A percentile compares a stretch with the other conserved stretches of the same genome.
Evolutionary conservation across 2,329 filamentous ascomycete genomes (phyloP).

Genomic region (Clarireedia paspali): DNA sequence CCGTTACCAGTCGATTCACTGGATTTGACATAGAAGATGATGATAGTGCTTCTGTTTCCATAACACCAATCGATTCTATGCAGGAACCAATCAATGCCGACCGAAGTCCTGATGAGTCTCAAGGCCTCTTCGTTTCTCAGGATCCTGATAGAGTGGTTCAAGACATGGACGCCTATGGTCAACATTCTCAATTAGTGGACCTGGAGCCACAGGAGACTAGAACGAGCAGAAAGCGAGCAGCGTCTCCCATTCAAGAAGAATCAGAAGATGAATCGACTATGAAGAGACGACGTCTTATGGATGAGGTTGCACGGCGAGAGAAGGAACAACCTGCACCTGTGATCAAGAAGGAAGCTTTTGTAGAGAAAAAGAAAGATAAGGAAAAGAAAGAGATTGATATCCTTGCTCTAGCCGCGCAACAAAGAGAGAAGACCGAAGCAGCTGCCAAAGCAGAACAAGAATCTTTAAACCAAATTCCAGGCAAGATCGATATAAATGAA

Average conservation of each 20-base stretch:
- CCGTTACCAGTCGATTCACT: slow-evolving; percentile 55
- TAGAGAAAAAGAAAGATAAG: slow-evolving; percentile 18
- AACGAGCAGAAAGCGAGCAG: slow-evolving; percentile 35
- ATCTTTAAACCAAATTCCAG: slow-evolving; percentile 47
- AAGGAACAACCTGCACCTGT: slow-evolving; percentile 23
- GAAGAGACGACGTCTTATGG: slow-evolving; percentile 67
- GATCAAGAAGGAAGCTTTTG: slow-evolving; percentile 12
- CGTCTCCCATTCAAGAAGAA: slow-evolving; percentile 32
- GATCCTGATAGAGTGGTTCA: slow-evolving; percentile 23
- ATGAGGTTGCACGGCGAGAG: slow-evolving; percentile 41
- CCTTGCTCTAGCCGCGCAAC: slow-evolving; percentile 54
- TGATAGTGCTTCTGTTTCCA: slow-evolving; percentile 6
- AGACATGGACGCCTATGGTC: slow-evolving; percentile 13
- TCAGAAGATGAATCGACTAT: slow-evolving; percentile 58
- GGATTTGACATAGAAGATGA: slow-evolving; percentile 62
- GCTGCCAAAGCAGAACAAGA: slow-evolving; percentile 46
- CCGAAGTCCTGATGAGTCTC: slow-evolving; percentile 21
- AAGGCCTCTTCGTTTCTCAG: slow-evolving; percentile 52
- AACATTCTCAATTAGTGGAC: slow-evolving; percentile 13
- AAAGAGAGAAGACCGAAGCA: slow-evolving; percentile 57
- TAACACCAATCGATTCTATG: slow-evolving; percentile 12
- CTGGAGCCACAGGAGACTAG: slow-evolving; percentile 2
- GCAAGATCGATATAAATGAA: slow-evolving; percentile 61
- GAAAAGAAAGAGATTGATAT: slow-evolving; percentile 53
- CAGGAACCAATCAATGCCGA: slow-evolving; percentile 47